Evolutionary conservation across 257 asterid species (phyloP).

Genomic region (Handroanthus guayacan): DNA sequence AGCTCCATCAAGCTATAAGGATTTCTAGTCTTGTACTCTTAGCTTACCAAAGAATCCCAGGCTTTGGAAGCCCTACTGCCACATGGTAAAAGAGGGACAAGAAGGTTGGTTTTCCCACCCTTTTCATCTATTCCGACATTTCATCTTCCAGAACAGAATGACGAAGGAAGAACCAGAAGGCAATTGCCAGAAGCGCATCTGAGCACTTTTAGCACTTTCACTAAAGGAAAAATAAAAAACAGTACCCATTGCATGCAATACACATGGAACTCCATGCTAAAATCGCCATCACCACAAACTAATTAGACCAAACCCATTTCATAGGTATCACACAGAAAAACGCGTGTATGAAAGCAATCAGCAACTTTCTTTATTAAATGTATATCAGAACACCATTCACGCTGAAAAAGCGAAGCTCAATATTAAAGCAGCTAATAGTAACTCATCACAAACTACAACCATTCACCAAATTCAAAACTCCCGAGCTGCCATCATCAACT

Average conservation of each 20-base stretch:
- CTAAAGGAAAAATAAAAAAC: neutral
- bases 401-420: conserved; percentile 26
- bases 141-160: conserved; percentile 21
- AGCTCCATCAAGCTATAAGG: conserved; percentile 9
- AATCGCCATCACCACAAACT: conserved; percentile 17
- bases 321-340: neutral
- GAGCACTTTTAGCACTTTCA: neutral
- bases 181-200: conserved; percentile 15
- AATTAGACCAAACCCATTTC: conserved; percentile 14
- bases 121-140: conserved; percentile 1
- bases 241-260: neutral
- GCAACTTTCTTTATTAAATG: conserved; percentile 18
- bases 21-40: conserved; percentile 20
- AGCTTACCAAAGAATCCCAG: conserved; percentile 4
- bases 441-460: conserved; percentile 17
- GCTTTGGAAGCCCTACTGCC: conserved; percentile 6
- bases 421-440: conserved; percentile 10
- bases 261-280: conserved; percentile 26
- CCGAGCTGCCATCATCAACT: conserved; percentile 7
- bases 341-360: neutral
- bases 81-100: conserved; percentile 1
- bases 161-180: conserved; percentile 22
- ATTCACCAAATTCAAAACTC: conserved; percentile 25
- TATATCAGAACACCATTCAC: conserved; percentile 13
- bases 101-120: conserved; percentile 20